phyloP scores from a whole-genome alignment of 306 rosid species.

The Glycine latifolia region DNA sequence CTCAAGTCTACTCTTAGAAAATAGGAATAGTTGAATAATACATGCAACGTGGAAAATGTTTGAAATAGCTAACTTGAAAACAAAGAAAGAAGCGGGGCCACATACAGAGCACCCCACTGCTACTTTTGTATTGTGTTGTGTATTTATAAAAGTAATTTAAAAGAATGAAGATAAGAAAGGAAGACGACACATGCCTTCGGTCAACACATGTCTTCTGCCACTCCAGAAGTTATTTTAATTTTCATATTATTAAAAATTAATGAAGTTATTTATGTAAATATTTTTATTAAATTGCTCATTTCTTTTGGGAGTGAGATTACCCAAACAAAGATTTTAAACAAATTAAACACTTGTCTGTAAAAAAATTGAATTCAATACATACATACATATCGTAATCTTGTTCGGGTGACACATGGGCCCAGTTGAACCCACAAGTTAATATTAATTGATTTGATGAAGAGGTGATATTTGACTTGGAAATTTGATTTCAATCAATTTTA shows the following conservation, averaged over 20 bases:
- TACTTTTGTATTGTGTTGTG: slow-evolving; percentile 7
- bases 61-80: slow-evolving; percentile 33
- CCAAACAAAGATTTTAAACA: not conserved
- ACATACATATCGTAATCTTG: not conserved
- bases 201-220: slow-evolving; percentile 35
- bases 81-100: slow-evolving; percentile 35
- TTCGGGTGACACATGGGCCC: slow-evolving; percentile 23
- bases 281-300: too few relatives aligned
- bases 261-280: not conserved
- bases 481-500: not conserved
- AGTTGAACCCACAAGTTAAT: slow-evolving; percentile 2
- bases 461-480: slow-evolving; percentile 44
- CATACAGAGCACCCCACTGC: slow-evolving; percentile 6
- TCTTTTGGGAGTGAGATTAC: not conserved
- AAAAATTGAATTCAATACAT: too few relatives aligned
- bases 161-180: not conserved
- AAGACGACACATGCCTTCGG: slow-evolving; percentile 1
- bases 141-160: not conserved
- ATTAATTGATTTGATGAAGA: slow-evolving; percentile 19
- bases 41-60: slow-evolving; percentile 72
- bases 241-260: not conserved
- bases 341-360: not conserved
- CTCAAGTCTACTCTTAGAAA: not conserved
- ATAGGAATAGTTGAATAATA: not conserved
- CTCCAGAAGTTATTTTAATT: not conserved